Evolutionary conservation across 805 yeast genomes (phyloP).

Genomic region (Sugiyamaella boreocaroliniensis): DNA sequence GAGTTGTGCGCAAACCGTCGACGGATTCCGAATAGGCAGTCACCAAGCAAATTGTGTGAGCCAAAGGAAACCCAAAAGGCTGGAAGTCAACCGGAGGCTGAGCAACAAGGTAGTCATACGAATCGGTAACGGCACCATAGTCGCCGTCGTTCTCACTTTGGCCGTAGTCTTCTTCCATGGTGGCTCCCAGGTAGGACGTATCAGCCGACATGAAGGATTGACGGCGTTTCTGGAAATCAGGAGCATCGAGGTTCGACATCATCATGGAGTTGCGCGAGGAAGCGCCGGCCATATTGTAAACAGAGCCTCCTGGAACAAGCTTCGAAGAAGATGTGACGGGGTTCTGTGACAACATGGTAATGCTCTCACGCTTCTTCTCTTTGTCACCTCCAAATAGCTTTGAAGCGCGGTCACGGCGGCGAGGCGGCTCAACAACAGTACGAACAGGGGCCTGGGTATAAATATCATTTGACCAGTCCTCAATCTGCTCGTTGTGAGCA

Average conservation of each 20-base stretch:
- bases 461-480: slow-evolving; percentile 76
- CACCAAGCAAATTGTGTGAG: slow-evolving; percentile 67
- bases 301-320: slow-evolving; percentile 29
- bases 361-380: slow-evolving; percentile 18
- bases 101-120: slow-evolving; percentile 63
- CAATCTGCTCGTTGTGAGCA: slow-evolving; percentile 60
- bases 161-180: slow-evolving; percentile 5
- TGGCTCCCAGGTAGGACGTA: slow-evolving; percentile 25
- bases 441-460: slow-evolving; percentile 31
- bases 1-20: slow-evolving; percentile 74
- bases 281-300: slow-evolving; percentile 21
- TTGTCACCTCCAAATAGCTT: slow-evolving; percentile 6
- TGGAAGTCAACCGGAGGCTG: slow-evolving; percentile 88
- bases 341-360: slow-evolving; percentile 31
- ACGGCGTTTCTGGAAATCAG: slow-evolving; percentile 5
- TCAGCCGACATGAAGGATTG: slow-evolving; percentile 18
- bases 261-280: slow-evolving; percentile 20
- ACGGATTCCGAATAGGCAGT: slow-evolving; percentile 95
- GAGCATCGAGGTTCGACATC: slow-evolving; percentile 12
- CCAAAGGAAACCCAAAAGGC: slow-evolving; percentile 77
- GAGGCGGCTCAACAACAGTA: slow-evolving; percentile 39
- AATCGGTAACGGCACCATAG: slow-evolving; percentile 1
- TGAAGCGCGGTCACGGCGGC: slow-evolving; percentile 6
- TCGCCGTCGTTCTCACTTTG: slow-evolving; percentile 6
- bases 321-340: slow-evolving; percentile 27